Evolutionary conservation across 2,329 filamentous ascomycete species (phyloP).

Genomic region (Hymenoscyphus fructigenus): DNA sequence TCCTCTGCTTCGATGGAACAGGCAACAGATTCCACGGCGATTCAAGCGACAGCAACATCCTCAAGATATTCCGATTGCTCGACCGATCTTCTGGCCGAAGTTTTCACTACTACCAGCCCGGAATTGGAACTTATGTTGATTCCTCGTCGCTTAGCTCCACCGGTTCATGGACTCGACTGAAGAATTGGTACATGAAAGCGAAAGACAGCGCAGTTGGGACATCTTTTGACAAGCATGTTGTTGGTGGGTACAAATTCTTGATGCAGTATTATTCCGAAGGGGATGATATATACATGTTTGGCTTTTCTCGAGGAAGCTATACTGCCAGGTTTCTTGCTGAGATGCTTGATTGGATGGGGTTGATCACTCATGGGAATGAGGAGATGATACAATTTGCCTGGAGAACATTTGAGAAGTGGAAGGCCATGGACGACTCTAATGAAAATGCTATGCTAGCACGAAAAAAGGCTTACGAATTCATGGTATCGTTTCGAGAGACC

Average conservation of each 20-base stretch:
- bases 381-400: slow-evolving; percentile 83
- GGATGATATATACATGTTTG: slow-evolving; percentile 70
- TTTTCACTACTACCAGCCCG: slow-evolving; percentile 21
- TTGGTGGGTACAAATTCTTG: slow-evolving; percentile 77
- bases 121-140: slow-evolving; percentile 19
- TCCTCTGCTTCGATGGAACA: slow-evolving; percentile 21
- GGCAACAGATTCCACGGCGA: slow-evolving; percentile 18
- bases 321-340: slow-evolving; percentile 75
- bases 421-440: slow-evolving; percentile 45
- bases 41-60: slow-evolving; percentile 19
- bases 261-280: slow-evolving; percentile 71
- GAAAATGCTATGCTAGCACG: slow-evolving; percentile 48
- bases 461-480: slow-evolving; percentile 67
- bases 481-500: slow-evolving; percentile 78
- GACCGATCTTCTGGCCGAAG: slow-evolving; percentile 10
- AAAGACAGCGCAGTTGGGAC: slow-evolving; percentile 79
- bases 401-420: slow-evolving; percentile 77
- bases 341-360: slow-evolving; percentile 80
- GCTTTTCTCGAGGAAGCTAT: slow-evolving; percentile 72
- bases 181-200: slow-evolving; percentile 50
- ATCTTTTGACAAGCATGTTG: slow-evolving; percentile 79
- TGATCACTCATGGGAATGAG: slow-evolving; percentile 79
- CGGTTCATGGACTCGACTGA: slow-evolving; percentile 5
- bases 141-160: slow-evolving; percentile 5
- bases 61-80: slow-evolving; percentile 20